phyloP scores from a whole-genome alignment of 1,284 basidiomycete genomes.

The Inonotus hispidus region DNA sequence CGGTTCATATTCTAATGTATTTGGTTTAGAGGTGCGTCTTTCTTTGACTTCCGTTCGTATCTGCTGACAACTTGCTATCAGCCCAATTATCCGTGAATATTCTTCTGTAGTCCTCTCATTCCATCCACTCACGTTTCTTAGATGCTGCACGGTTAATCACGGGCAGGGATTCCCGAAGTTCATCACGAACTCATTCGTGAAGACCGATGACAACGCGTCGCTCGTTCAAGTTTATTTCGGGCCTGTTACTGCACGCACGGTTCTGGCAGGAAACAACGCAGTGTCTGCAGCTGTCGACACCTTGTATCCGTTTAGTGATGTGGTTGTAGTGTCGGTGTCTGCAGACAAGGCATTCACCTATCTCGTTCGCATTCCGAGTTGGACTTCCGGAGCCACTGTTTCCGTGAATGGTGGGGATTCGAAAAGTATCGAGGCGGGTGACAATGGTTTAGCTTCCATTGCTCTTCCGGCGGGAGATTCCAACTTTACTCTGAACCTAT shows the following conservation, averaged over 20 bases:
- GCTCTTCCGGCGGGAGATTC: conserved; percentile 40
- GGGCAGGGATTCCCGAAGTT: conserved; percentile 61
- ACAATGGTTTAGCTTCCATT: conserved; percentile 45
- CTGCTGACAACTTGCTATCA: background rate
- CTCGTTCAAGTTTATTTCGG: conserved; percentile 55
- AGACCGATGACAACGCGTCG: conserved; percentile 41
- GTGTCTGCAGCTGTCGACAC: conserved; percentile 48
- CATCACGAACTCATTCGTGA: conserved; percentile 51
- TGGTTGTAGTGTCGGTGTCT: conserved; percentile 43
- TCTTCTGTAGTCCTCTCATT: background rate
- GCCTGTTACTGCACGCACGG: conserved; percentile 41
- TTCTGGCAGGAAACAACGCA: conserved; percentile 42
- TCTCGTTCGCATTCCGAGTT: conserved; percentile 50
- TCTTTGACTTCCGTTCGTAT: background rate
- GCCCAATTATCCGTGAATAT: conserved; percentile 40
- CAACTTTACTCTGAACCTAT: conserved; percentile 40
- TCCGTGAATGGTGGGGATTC: conserved; percentile 38
- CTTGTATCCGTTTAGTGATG: conserved; percentile 53
- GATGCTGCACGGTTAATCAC: conserved; percentile 58
- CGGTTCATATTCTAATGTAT: conserved; percentile 54
- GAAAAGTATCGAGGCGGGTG: conserved; percentile 32
- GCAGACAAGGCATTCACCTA: conserved; percentile 47
- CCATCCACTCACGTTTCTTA: conserved; percentile 19
- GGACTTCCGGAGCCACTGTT: conserved; percentile 47
- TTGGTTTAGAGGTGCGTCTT: conserved; percentile 35